Percentiles rank a stretch among this genome's conserved stretches.
Conservation (phyloP, 2,329 filamentous ascomycete species). For the Westerdykella sp. region DNA sequence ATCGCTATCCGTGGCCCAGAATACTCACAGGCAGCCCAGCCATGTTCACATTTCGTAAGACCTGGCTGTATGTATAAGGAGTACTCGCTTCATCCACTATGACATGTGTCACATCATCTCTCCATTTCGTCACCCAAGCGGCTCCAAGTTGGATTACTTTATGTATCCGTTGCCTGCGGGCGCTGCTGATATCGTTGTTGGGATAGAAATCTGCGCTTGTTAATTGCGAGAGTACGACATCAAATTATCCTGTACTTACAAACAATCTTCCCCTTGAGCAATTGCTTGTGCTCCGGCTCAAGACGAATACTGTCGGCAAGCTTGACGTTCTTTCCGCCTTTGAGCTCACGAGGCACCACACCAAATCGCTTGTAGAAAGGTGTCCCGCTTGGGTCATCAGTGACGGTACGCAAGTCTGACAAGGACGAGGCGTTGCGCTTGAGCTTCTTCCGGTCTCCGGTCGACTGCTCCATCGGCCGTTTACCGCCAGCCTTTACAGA, state of each 20-base stretch:
- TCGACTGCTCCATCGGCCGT: not conserved
- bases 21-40: constrained; percentile 44
- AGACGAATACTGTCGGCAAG: constrained; percentile 27
- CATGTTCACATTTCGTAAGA: constrained; percentile 52
- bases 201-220: constrained; percentile 61
- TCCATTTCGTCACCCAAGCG: constrained; percentile 57
- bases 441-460: constrained; percentile 6
- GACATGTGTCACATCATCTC: constrained; percentile 62
- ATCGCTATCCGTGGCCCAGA: not conserved
- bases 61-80: constrained; percentile 54
- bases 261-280: constrained; percentile 29
- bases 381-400: constrained; percentile 5
- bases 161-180: constrained; percentile 64
- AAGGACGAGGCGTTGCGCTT: constrained; percentile 20
- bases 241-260: constrained; percentile 11
- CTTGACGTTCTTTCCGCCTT: constrained; percentile 24
- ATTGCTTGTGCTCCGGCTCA: constrained; percentile 25
- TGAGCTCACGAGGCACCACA: constrained; percentile 25
- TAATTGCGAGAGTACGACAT: not conserved
- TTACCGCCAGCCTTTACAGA: constrained; percentile 5
- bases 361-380: constrained; percentile 26
- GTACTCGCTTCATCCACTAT: constrained; percentile 60
- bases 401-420: constrained; percentile 7
- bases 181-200: constrained; percentile 64
- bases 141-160: constrained; percentile 63